These are phyloP conservation scores for Cercospora nicotianae DNA, from an alignment of 2,329 filamentous ascomycete genomes.

Conservation along the genomic window DNA sequence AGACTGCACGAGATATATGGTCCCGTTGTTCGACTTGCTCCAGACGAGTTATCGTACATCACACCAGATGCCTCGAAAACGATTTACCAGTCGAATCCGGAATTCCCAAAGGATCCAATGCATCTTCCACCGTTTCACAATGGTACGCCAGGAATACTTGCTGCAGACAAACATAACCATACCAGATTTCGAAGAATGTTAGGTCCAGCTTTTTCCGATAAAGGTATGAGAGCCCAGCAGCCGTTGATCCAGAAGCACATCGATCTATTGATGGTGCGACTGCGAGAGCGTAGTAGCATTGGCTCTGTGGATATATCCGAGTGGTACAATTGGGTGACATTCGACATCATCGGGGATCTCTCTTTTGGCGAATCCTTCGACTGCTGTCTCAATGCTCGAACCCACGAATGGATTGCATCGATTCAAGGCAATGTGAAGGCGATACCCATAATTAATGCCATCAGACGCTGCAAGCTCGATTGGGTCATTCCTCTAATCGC, in stretches of 20 bases:
- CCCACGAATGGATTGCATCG: neutral
- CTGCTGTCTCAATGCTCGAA: neutral
- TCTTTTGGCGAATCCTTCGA: neutral
- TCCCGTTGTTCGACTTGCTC: neutral
- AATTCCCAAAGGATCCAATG: neutral
- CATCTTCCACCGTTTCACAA: neutral
- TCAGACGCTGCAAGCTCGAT: neutral
- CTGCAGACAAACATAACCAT: neutral
- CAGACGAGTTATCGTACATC: neutral
- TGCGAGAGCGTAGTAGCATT: neutral
- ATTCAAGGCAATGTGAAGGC: neutral
- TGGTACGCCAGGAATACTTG: neutral
- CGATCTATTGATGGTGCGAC: neutral
- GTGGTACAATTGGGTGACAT: constrained; percentile 1
- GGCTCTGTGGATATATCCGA: neutral
- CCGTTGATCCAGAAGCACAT: neutral
- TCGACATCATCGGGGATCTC: neutral
- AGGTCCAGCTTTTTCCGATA: constrained; percentile 2
- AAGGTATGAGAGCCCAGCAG: neutral
- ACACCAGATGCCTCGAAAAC: neutral
- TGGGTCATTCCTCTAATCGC: neutral
- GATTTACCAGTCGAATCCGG: neutral
- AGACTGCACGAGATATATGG: constrained; percentile 67
- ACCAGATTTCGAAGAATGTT: constrained; percentile 10
- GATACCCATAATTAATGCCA: neutral